phyloP scores from a whole-genome alignment of 1,284 basidiomycete genomes.

The Puccinia triticina region DNA sequence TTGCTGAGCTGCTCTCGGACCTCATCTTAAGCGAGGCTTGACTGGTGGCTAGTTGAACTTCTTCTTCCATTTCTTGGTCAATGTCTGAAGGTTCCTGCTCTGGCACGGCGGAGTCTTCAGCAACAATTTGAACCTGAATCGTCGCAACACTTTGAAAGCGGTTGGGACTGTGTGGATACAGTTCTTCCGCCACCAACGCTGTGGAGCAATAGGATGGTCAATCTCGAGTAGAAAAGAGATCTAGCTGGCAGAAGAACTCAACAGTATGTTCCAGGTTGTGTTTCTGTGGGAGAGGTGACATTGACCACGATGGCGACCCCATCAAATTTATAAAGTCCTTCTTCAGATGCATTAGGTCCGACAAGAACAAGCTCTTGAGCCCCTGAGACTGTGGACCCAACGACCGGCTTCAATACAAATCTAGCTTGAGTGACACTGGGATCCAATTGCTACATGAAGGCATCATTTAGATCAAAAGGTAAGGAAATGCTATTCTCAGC shows the following conservation, averaged over 20 bases:
- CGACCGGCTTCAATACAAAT: constrained; percentile 18
- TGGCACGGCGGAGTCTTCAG: background rate
- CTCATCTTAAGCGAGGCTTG: constrained; percentile 4
- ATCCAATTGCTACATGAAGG: constrained; percentile 22
- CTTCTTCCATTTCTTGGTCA: background rate
- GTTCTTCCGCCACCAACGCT: constrained; percentile 25
- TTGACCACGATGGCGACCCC: constrained; percentile 28
- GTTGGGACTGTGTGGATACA: constrained; percentile 14
- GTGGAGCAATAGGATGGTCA: background rate
- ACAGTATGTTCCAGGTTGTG: constrained; percentile 16
- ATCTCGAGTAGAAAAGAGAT: background rate
- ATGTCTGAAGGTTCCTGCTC: background rate
- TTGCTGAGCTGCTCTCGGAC: background rate
- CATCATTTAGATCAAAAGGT: background rate
- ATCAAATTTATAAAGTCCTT: constrained; percentile 25
- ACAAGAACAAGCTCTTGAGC: constrained; percentile 6
- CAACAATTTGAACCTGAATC: constrained; percentile 2
- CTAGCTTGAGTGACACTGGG: constrained; percentile 11
- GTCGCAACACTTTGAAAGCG: constrained; percentile 15
- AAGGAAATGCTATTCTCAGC: background rate
- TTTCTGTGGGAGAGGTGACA: background rate
- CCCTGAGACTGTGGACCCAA: background rate
- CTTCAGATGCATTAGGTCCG: constrained; percentile 12
- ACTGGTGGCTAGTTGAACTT: background rate
- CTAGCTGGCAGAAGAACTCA: background rate